phyloP scores from a whole-genome alignment of 768 basidiomycete species.

The Astraeus odoratus region DNA sequence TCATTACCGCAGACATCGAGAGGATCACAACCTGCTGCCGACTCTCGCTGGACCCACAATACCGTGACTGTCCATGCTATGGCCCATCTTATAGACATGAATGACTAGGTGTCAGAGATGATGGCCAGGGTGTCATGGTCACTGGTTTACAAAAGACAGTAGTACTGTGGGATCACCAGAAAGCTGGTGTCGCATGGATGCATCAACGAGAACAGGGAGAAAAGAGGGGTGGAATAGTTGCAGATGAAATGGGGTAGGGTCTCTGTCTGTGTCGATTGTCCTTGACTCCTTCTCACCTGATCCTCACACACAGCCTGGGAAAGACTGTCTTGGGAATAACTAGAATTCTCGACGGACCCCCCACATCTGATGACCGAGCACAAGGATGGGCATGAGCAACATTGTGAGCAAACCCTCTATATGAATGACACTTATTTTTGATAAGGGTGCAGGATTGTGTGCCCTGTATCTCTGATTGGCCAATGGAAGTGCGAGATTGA shows the following conservation, averaged over 20 bases:
- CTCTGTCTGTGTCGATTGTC: too few species aligned
- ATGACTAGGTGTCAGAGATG: not conserved
- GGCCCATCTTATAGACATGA: not conserved
- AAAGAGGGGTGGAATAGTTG: not conserved
- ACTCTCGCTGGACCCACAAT: not conserved
- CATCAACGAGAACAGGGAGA: not conserved
- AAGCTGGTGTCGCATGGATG: not conserved
- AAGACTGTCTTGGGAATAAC: not conserved
- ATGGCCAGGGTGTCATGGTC: not conserved
- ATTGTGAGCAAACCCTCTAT: not conserved
- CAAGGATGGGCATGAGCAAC: not conserved
- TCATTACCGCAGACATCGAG: not conserved
- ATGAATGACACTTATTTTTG: not conserved
- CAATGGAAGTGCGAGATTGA: not conserved
- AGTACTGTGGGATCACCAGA: not conserved
- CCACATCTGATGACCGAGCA: not conserved
- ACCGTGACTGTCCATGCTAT: not conserved
- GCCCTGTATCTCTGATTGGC: not conserved
- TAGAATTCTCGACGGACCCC: not conserved
- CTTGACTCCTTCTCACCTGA: not conserved
- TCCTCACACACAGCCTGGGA: not conserved
- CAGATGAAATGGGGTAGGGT: not conserved
- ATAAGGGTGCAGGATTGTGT: not conserved
- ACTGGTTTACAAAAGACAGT: not conserved
- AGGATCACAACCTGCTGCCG: not conserved